phyloP scores from a whole-genome alignment of 2,329 filamentous ascomycete genomes.

The Penicillium psychrosexuale region DNA sequence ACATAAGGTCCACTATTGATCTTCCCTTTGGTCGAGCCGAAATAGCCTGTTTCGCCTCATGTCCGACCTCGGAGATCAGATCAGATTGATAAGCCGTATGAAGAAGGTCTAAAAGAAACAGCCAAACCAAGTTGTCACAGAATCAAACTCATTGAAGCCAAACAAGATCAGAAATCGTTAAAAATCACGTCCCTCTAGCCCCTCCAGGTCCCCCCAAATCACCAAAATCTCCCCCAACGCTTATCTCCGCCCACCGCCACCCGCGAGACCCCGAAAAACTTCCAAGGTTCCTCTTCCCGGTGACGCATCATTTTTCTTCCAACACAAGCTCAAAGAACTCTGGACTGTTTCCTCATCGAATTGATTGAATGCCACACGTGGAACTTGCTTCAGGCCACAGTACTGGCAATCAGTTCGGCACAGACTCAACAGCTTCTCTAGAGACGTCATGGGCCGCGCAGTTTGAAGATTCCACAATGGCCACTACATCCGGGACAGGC shows the following conservation, averaged over 20 bases:
- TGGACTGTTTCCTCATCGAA: background rate
- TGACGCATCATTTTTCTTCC: constrained; percentile 15
- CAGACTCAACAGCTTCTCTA: constrained; percentile 14
- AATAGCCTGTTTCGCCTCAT: background rate
- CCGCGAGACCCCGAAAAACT: constrained; percentile 29
- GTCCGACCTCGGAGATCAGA: constrained; percentile 28
- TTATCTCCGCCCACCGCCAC: constrained; percentile 28
- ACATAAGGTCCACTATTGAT: background rate
- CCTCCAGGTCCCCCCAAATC: background rate
- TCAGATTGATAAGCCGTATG: constrained; percentile 26
- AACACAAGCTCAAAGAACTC: background rate
- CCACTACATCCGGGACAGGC: constrained; percentile 28
- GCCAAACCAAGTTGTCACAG: background rate
- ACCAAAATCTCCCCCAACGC: constrained; percentile 1
- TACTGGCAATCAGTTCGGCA: constrained; percentile 9
- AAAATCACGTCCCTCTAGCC: background rate
- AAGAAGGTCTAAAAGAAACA: background rate
- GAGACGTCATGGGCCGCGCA: constrained; percentile 32
- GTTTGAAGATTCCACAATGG: constrained; percentile 36
- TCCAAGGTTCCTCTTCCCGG: constrained; percentile 8
- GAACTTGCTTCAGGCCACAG: constrained; percentile 9
- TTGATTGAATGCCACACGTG: constrained; percentile 17
- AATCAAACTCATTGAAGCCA: constrained; percentile 4
- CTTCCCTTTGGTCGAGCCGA: background rate
- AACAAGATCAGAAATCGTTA: constrained; percentile 1